phyloP scores from a whole-genome alignment of 1,284 basidiomycete species.

The Irpex sp. region DNA sequence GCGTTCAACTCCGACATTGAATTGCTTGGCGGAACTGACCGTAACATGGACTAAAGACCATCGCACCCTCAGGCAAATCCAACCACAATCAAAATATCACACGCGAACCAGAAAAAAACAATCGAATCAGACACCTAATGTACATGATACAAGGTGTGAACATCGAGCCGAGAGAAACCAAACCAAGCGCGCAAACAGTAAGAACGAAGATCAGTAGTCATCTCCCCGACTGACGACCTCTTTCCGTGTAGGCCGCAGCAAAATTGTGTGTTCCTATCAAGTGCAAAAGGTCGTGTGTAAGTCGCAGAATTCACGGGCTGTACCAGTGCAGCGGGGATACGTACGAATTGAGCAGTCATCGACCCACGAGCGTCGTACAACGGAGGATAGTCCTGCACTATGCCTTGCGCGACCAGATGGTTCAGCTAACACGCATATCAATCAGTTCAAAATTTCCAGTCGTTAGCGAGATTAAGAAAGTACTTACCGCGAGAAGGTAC shows the following conservation, averaged over 20 bases:
- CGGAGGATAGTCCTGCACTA: conserved; percentile 95
- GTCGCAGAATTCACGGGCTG: not conserved
- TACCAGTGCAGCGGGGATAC: conserved; percentile 24
- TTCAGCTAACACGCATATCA: conserved; percentile 60
- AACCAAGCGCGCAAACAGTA: not conserved
- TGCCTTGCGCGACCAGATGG: conserved; percentile 83
- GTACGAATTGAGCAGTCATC: conserved; percentile 93
- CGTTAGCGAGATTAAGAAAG: not conserved
- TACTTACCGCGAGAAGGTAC: conserved; percentile 85
- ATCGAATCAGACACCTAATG: no score
- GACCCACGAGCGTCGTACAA: conserved; percentile 73
- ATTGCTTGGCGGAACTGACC: no score
- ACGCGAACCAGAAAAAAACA: no score
- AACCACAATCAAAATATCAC: no score
- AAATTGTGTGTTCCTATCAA: conserved; percentile 84
- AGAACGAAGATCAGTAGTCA: conserved; percentile 56
- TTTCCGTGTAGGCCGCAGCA: conserved; percentile 82
- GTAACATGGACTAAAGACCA: no score
- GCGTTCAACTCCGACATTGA: no score
- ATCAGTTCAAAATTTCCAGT: conserved; percentile 3
- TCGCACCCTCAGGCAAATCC: no score
- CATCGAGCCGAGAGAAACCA: not conserved
- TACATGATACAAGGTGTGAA: not conserved
- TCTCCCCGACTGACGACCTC: conserved; percentile 94
- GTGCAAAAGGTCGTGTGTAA: not conserved